These are phyloP conservation scores for Paramyrothecium roridum DNA, from an alignment of 2,329 filamentous ascomycete genomes.

Conservation along the genomic window DNA sequence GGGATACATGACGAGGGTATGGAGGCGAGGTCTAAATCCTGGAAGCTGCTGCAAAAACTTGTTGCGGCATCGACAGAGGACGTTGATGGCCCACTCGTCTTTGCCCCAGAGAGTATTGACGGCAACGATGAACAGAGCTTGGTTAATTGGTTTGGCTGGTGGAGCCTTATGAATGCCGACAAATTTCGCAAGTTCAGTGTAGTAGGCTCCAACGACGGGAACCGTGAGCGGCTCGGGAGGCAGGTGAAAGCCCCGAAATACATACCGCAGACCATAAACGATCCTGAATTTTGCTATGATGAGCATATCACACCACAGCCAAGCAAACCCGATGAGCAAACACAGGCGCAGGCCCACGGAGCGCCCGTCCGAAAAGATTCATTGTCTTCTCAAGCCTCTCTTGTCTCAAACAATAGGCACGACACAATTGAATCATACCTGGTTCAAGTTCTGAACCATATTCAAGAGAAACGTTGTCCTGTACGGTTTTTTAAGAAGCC, in stretches of 20 bases:
- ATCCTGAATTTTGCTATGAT: slow-evolving; percentile 28
- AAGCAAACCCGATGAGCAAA: not conserved
- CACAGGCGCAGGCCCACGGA: not conserved
- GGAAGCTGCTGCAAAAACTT: slow-evolving; percentile 13
- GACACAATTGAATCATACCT: slow-evolving; percentile 7
- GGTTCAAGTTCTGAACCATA: slow-evolving; percentile 2
- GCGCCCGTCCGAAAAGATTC: not conserved
- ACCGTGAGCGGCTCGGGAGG: slow-evolving; percentile 15
- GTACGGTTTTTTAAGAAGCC: slow-evolving; percentile 32
- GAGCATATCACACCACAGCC: not conserved
- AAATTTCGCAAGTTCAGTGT: slow-evolving; percentile 53
- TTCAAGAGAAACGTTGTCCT: slow-evolving; percentile 9
- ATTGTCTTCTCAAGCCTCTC: not conserved
- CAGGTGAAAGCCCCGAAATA: slow-evolving; percentile 26
- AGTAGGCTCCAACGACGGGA: slow-evolving; percentile 40
- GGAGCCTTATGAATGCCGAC: slow-evolving; percentile 48
- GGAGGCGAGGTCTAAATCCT: slow-evolving; percentile 18
- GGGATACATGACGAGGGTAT: slow-evolving; percentile 6
- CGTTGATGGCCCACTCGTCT: slow-evolving; percentile 32
- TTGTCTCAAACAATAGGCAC: slow-evolving; percentile 7
- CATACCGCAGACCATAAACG: slow-evolving; percentile 23
- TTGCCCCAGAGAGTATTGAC: slow-evolving; percentile 46
- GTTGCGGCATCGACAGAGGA: slow-evolving; percentile 9
- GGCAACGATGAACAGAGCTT: slow-evolving; percentile 60
- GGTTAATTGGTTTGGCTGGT: slow-evolving; percentile 61